Evolutionary conservation across 306 rosid genomes (phyloP), one percentile per base, ranked within the genome.

Genomic region (Trifolium pratense): DNA sequence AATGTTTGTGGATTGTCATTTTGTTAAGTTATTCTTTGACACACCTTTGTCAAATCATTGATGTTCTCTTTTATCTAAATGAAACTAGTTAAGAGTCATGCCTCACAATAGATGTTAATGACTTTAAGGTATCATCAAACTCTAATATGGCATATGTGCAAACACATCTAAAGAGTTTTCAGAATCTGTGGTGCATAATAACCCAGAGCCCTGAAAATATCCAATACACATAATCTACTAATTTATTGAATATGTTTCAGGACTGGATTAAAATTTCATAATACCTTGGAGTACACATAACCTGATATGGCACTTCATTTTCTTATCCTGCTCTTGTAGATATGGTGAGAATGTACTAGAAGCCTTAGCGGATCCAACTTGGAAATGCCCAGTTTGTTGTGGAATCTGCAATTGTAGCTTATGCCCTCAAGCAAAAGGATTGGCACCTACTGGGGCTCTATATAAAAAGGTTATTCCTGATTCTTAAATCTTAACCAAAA

Each of bases 361-460:
- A 85, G 99, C 96, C 59, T 49, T 72, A 63, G 76, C 86, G 75
- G 81, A 91, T 76, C 87, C 89, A 56, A 43, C 79, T 70, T 95
- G 99, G 99, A 68, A 79, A 63, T 91, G 97, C 77, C 99, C 97
- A 0, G 86, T 45, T 58, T 95, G 99, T 87, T 97, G 99, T 29
- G 99, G 96, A 86, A 91, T 91, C 75, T 95, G 99, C 86, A 95
- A 95, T 79, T 95, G 99, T 84, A 95, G 99, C 75, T 83, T 95
- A 18, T 95, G 99, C 75, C 89, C 97, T 63, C 84, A 85, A 62
- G 88, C 90, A 40, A 91, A 88, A 84, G 97, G 99, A 49, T 94
- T 96, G 99, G 78, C 86, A 57, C 91, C 97, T 5, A 94, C 97
- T 57, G 99, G 99, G 25, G 0, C 67, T 57, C 75, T 94, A 56